Base-by-base conservation (phyloP, 2,329 filamentous ascomycete genomes). In the Colletotrichum tabaci region DNA sequence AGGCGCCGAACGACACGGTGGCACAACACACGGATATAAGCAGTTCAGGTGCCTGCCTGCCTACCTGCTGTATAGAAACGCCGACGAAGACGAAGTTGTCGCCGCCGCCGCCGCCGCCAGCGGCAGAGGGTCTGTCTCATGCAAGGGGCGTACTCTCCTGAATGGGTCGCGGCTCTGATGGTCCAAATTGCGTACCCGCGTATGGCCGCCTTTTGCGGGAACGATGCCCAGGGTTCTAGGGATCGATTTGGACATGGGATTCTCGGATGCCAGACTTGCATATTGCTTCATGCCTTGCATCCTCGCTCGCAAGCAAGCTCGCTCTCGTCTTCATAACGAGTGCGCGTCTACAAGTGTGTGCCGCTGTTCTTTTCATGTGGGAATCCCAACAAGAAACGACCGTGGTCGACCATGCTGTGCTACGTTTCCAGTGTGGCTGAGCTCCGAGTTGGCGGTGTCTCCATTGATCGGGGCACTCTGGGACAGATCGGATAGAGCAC, bases 361-460 rank as follows among this genome's bases (percentile, higher is more conserved):
- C 57, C 57, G 61, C 61, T 38, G 61, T 62, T 18, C 47, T 13
- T 56, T 38, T 42, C 53, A 23, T 56, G 53, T 56, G 42, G 35
- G 53, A 44, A 15, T 47, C 38, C 55, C 55, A 52, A 66, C 42
- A 61, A 62, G 61, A 66, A 56, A 55, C 61, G 47, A 49, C 62
- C 61, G 56, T 30, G 53, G 67, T 42, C 46, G 52, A 44, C 56
- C 46, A 58, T 21, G 55, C 40, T 26, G 49, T 63, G 40, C 61
- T 71, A 62, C 66, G 60, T 70, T 60, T 56, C 38, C 53, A 72
- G 61, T 57, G 67, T 71, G 70, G 70, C 70, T 72, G 70, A 71
- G 70, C 70, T 66, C 49, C 56, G 67, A 66, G 38, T 40, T 66
- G 66, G 46, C 65, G 69, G 65, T 68, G 53, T 72, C 69, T 64